Conservation (phyloP, 495 filamentous ascomycete genomes). For the Neurospora sp. region DNA sequence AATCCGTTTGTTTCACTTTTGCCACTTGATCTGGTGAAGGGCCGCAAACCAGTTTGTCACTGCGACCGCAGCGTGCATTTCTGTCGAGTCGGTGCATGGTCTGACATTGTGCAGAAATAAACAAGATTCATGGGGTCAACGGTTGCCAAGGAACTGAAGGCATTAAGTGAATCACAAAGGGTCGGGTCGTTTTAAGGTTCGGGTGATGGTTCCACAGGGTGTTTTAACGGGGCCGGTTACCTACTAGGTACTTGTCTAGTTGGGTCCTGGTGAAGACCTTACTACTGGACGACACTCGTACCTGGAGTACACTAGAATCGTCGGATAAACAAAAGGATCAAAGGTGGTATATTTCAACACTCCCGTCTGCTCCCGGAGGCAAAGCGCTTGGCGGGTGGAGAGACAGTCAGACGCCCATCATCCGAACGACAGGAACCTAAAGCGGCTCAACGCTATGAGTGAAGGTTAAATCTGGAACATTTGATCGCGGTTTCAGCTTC, state of each 20-base stretch:
- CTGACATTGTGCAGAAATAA: not conserved
- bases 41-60: not conserved
- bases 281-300: not conserved
- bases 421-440: not conserved
- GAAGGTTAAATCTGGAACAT: not conserved
- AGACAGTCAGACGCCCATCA: not conserved
- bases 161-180: not conserved
- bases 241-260: no score
- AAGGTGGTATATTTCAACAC: not conserved
- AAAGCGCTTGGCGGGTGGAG: not conserved
- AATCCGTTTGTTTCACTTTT: not conserved
- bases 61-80: not conserved
- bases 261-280: not conserved
- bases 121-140: not conserved
- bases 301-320: not conserved
- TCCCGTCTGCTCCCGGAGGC: not conserved
- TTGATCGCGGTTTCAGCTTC: not conserved
- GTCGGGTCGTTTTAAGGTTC: not conserved
- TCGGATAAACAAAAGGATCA: not conserved
- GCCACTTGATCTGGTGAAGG: not conserved
- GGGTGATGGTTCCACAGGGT: not conserved
- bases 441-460: not conserved
- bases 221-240: not conserved
- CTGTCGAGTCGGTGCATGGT: not conserved
- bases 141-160: not conserved